These are phyloP conservation scores for Fonsecaea pedrosoi DNA, from an alignment of 2,329 filamentous ascomycete species.

Conservation along the genomic window DNA sequence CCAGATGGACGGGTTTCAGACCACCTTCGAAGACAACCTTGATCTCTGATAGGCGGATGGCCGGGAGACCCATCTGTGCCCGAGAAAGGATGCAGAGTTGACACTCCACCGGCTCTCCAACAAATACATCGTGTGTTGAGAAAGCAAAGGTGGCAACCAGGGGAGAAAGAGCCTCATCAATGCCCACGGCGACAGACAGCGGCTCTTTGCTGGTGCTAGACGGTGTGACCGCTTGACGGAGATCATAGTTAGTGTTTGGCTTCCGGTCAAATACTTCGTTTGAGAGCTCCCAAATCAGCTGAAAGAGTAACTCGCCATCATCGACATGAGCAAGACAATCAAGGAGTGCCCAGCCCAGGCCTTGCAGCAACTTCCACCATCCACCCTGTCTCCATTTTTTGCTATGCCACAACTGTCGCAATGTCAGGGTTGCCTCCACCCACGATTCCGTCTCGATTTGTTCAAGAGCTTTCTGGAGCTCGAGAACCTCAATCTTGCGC, in stretches of 20 bases:
- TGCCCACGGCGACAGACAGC: constrained; percentile 55
- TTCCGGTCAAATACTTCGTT: constrained; percentile 49
- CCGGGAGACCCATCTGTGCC: constrained; percentile 53
- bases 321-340: constrained; percentile 58
- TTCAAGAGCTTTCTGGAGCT: constrained; percentile 62
- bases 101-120: constrained; percentile 64
- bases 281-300: constrained; percentile 64
- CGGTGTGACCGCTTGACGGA: constrained; percentile 39
- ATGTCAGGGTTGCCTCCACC: constrained; percentile 57
- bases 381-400: constrained; percentile 65
- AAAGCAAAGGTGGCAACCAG: constrained; percentile 61
- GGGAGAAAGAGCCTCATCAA: constrained; percentile 57
- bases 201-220: constrained; percentile 49
- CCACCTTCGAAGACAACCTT: constrained; percentile 61
- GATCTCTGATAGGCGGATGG: constrained; percentile 57
- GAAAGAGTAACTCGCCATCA: constrained; percentile 57
- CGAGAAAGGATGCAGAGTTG: constrained; percentile 61
- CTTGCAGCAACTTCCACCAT: constrained; percentile 65
- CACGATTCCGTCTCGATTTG: constrained; percentile 59
- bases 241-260: constrained; percentile 51
- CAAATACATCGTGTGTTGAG: constrained; percentile 61
- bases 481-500: constrained; percentile 62
- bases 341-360: constrained; percentile 61
- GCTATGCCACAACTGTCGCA: constrained; percentile 62
- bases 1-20: constrained; percentile 52